Evolutionary conservation across 179 eudicot species (phyloP).

Genomic region (Silene noctiflora): DNA sequence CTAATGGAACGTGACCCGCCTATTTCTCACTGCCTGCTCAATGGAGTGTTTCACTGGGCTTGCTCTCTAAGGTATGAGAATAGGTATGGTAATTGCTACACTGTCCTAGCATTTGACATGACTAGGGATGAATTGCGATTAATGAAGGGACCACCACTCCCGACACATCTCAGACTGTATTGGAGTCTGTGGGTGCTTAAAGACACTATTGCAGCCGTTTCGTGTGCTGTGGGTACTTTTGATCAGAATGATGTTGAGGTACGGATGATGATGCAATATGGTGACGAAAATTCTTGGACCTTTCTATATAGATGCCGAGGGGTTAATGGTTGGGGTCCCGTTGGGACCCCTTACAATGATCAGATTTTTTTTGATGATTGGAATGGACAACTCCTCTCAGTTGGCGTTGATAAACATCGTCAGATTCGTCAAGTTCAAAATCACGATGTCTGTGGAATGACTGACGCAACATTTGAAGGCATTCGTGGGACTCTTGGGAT

Average conservation of each 20-base stretch:
- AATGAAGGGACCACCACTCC: not conserved
- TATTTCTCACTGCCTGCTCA: conserved; percentile 5
- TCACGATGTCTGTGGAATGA: no score
- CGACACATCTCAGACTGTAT: not conserved
- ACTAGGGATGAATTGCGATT: not conserved
- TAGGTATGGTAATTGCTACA: not conserved
- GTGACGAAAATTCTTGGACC: not conserved
- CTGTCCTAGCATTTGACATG: conserved; percentile 2
- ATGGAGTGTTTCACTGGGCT: conserved; percentile 1
- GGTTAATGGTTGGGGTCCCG: not conserved
- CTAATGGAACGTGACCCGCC: not conserved
- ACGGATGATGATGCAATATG: conserved; percentile 4
- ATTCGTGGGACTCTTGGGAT: no score
- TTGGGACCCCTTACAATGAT: not conserved
- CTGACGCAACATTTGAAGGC: no score
- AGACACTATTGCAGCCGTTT: not conserved
- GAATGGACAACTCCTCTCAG: not conserved
- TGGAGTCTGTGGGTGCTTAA: not conserved
- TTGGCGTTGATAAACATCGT: not conserved
- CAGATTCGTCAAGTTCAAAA: not conserved
- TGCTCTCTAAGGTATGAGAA: not conserved
- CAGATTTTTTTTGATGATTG: not conserved
- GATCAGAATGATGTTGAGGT: not conserved
- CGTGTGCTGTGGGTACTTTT: not conserved
- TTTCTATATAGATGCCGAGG: not conserved